Evolutionary conservation across 495 filamentous ascomycete genomes (phyloP), one percentile per base, ranked within the genome.

Genomic region (Penicillium cataractarum): DNA sequence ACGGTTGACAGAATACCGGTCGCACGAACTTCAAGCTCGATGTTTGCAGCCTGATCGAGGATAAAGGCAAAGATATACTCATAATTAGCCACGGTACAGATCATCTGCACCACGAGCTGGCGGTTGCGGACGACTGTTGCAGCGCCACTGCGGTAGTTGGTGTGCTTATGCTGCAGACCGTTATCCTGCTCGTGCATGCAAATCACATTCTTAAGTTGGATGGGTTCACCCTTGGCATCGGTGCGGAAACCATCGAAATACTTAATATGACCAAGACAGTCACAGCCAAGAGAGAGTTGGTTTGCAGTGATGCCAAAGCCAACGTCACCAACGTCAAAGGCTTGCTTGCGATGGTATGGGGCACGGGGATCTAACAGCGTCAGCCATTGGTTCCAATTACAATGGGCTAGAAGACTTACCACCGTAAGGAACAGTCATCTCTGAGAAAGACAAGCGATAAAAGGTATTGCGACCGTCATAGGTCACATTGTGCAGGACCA

Each of bases 1-100:
- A 92, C 84, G 0, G 93, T 96, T 35, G 87, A 91, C 10, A 97
- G 82, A 60, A 97, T 92, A 3, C 93, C 93, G 0, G 93, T 97
- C 10, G 92, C 92, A 3, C 89, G 84, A n/a, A 92, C 89, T 72
- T 97, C 93, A 61, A 95, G 89, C 32, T 85, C 80, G 57, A 96
- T 69, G 64, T 93, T 92, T 3, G 89, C 93, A 0, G 92, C 91
- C 68, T 92, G 92, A 73, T 92, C 91, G 77, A 97, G 90, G 62
- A 90, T 86, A 75, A 90, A 96, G 1, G 90, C 87, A 56, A 97
- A 83, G 62, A 96, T 89, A 63, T 94, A 94, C 71, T 93, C 91
- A 77, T 92, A 94, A 76, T 94, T 94, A 32, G 86, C 84, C 17
- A 92, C 85, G 0, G 91, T 93, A 68, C 89, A 85, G 69, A 92